phyloP scores from a whole-genome alignment of 306 rosid species.

The Lagenaria siceraria region DNA sequence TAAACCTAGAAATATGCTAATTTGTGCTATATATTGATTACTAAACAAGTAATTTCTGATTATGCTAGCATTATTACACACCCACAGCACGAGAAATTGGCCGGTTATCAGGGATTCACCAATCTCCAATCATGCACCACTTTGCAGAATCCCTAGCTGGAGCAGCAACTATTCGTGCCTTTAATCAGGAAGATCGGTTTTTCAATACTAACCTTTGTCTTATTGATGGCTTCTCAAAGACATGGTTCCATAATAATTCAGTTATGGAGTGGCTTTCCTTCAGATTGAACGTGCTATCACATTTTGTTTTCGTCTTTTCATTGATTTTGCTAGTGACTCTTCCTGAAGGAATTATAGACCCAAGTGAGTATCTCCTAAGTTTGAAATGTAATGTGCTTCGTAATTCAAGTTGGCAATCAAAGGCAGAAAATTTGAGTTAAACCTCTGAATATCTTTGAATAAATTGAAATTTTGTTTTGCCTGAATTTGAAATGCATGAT shows the following conservation, averaged over 20 bases:
- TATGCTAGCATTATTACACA: conserved; percentile 64
- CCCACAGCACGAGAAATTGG: conserved; percentile 96
- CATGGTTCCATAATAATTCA: conserved; percentile 83
- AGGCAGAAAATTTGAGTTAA: neutral
- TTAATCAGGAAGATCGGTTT: conserved; percentile 70
- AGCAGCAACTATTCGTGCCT: conserved; percentile 81
- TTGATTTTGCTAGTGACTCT: conserved; percentile 63
- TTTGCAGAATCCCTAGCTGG: conserved; percentile 86
- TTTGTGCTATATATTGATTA: neutral
- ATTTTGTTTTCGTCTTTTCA: conserved; percentile 86
- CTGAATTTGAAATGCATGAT: neutral
- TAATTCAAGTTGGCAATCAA: neutral
- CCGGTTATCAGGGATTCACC: conserved; percentile 66
- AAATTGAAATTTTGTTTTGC: neutral
- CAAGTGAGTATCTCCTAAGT: conserved; percentile 44
- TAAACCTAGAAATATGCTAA: neutral
- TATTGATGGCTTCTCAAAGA: conserved; percentile 63
- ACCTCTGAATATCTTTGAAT: neutral
- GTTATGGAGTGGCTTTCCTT: conserved; percentile 97
- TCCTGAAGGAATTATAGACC: conserved; percentile 78
- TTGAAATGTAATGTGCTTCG: neutral
- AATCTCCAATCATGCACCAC: conserved; percentile 88
- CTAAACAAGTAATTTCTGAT: conserved; percentile 1
- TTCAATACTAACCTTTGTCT: conserved; percentile 43
- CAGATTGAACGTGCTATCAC: conserved; percentile 74